Evolutionary conservation across 2,329 filamentous ascomycete genomes (phyloP).

Genomic region (Sporothrix globosa): DNA sequence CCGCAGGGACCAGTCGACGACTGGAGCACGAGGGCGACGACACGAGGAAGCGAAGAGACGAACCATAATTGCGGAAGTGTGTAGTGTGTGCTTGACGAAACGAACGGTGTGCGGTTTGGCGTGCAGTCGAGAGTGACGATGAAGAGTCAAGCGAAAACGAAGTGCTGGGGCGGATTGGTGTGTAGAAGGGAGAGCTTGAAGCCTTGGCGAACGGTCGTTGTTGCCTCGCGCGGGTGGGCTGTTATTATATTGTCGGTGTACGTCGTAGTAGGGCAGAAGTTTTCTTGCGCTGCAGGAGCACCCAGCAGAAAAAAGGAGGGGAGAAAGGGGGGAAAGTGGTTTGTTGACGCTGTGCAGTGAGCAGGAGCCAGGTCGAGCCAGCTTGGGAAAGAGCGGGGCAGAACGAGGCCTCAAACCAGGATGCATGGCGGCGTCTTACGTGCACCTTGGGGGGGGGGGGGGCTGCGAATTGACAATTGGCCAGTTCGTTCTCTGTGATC

Average conservation of each 20-base stretch:
- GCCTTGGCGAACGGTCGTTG: conserved; percentile 27
- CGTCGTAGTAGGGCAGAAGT: conserved; percentile 19
- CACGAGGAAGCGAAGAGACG: conserved; percentile 20
- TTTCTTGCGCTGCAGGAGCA: conserved; percentile 26
- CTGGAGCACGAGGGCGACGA: not conserved
- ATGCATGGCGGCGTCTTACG: conserved; percentile 11
- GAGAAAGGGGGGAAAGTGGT: conserved; percentile 18
- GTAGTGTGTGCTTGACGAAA: not conserved
- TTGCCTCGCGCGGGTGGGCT: conserved; percentile 28
- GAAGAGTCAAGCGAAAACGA: conserved; percentile 22
- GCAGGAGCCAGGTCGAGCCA: conserved; percentile 12
- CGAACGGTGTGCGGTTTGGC: not conserved
- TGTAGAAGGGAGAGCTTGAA: conserved; percentile 30
- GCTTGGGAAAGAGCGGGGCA: conserved; percentile 29
- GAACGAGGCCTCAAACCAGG: conserved; percentile 13
- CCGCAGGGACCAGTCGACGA: not conserved
- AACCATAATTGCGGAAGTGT: conserved; percentile 32
- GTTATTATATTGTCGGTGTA: conserved; percentile 31
- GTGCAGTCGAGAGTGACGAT: conserved; percentile 23
- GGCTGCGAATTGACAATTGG: conserved; percentile 12
- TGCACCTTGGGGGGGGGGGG: not conserved
- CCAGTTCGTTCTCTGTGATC: not conserved
- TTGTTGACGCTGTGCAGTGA: not conserved
- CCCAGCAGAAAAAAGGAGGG: conserved; percentile 28
- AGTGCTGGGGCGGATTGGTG: conserved; percentile 22